These are phyloP conservation scores for Trichoderma koningiopsis DNA, from an alignment of 2,329 filamentous ascomycete genomes.

Conservation along the genomic window DNA sequence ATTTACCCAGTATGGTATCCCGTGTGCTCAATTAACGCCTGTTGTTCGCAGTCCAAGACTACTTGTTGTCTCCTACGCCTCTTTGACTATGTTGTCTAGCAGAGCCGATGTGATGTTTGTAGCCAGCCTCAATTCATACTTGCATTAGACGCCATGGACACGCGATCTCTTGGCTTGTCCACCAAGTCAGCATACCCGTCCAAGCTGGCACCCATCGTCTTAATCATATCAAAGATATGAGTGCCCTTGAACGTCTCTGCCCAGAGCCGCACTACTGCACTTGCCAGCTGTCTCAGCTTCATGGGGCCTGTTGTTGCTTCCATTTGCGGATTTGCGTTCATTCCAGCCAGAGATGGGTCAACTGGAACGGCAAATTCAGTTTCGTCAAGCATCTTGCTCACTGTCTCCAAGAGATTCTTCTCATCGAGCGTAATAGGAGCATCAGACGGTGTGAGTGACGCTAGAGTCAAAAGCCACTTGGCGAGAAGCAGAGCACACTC, in stretches of 20 bases:
- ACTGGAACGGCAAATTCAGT: slow-evolving; percentile 64
- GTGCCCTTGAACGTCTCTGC: slow-evolving; percentile 63
- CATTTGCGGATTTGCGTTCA: slow-evolving; percentile 40
- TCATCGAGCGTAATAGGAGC: slow-evolving; percentile 55
- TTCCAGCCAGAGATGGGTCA: slow-evolving; percentile 55
- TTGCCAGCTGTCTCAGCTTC: slow-evolving; percentile 58
- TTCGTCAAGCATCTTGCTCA: slow-evolving; percentile 62
- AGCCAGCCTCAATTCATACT: slow-evolving; percentile 27
- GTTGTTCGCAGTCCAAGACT: neutral
- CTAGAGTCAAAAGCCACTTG: slow-evolving; percentile 61
- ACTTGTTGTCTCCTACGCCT: neutral
- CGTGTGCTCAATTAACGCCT: slow-evolving; percentile 9
- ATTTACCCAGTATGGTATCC: slow-evolving; percentile 9
- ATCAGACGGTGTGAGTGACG: slow-evolving; percentile 53
- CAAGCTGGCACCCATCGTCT: slow-evolving; percentile 58
- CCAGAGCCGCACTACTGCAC: slow-evolving; percentile 62
- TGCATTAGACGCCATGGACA: slow-evolving; percentile 38
- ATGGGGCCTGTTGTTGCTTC: slow-evolving; percentile 51
- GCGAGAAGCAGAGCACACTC: slow-evolving; percentile 63
- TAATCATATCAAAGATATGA: slow-evolving; percentile 63
- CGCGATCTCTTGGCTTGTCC: slow-evolving; percentile 56
- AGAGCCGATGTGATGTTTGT: neutral
- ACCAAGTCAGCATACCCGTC: slow-evolving; percentile 60
- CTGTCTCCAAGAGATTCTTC: slow-evolving; percentile 56
- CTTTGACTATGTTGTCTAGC: neutral